Evolutionary conservation across 192 early-diverging fungal genomes (phyloP), one percentile per base, ranked within the genome.

Genomic region (Funneliformis mosseae): DNA sequence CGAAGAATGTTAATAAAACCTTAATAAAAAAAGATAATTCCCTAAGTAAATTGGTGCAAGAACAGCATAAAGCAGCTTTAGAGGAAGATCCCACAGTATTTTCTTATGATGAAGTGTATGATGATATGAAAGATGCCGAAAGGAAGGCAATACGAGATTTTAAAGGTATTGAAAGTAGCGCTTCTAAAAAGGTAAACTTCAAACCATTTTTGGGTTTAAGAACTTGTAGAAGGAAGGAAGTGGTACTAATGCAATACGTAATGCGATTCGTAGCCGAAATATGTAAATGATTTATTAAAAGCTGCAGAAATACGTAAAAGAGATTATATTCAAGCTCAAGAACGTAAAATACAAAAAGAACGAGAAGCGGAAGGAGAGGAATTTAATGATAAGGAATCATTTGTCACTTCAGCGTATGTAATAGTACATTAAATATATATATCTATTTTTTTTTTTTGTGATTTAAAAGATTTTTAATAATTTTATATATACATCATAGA

Each of bases 91-190:
- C 91, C 42, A 89, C 77, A 63, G 87, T 92, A 8, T 94, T 90
- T 85, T 91, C 93, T 72, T 94, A 94, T 78, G 93, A 94, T 82
- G 91, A 83, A 18, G 89, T 89, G 2, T 94, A 92, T 82, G 93
- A 94, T 74, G 84, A 87, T 33, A 74, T 94, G 41, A 94, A 94
- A 79, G 80, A 78, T 33, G 85, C 74, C 7, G 90, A 91, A 67
- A 83, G 64, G 7, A 81, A 85, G 6, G 82, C 86, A 70, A 81
- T 39, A 74, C 84, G 85, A 76, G 78, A 82, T 39, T 48, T 80
- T 28, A 86, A 91, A 43, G 81, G 87, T 11, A 55, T 68, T 9
- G 55, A 21, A 21, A n/a, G 43, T 4, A 82, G 61, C 25, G 16
- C 23, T 14, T 67, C 33, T 28, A 84, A 90, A 45, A 87, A 90